Percentiles rank a stretch among this genome's conserved stretches.
phyloP scores from a whole-genome alignment of 2,329 filamentous ascomycete genomes.

The Scorias spongiosa region DNA sequence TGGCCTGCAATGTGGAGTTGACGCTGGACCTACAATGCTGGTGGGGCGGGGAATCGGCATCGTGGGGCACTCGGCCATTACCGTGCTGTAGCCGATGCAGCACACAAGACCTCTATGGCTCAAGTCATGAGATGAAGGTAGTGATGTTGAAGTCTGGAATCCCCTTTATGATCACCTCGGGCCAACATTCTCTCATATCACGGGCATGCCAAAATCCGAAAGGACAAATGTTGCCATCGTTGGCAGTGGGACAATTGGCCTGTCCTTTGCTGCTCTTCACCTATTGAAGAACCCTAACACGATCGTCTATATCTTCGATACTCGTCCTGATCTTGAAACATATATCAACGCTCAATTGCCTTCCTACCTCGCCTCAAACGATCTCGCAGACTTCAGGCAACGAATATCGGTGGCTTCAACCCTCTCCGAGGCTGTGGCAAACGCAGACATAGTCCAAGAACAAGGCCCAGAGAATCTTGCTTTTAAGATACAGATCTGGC shows the following conservation, averaged over 20 bases:
- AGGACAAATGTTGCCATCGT: constrained; percentile 23
- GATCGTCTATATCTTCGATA: constrained; percentile 35
- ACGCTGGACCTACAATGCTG: too few species aligned
- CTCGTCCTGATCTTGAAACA: constrained; percentile 29
- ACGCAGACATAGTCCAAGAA: constrained; percentile 42
- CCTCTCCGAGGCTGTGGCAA: constrained; percentile 27
- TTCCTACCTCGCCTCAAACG: constrained; percentile 22
- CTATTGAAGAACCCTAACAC: constrained; percentile 27
- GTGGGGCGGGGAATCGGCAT: too few species aligned
- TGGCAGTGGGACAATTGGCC: constrained; percentile 36
- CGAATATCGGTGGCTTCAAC: constrained; percentile 24
- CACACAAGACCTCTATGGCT: too few species aligned
- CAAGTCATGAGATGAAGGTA: too few species aligned
- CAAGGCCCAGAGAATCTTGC: constrained; percentile 39
- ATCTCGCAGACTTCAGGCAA: constrained; percentile 5
- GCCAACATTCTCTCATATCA: too few species aligned
- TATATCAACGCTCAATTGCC: constrained; percentile 31
- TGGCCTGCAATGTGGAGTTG: too few species aligned
- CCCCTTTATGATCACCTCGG: too few species aligned
- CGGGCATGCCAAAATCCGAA: not conserved
- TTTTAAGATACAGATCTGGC: constrained; percentile 40
- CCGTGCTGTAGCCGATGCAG: too few species aligned
- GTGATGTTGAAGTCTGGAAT: too few species aligned
- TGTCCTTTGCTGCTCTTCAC: constrained; percentile 41
- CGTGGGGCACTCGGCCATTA: too few species aligned